Evolutionary conservation across 2,329 filamentous ascomycete species (phyloP), one percentile per base, ranked within the genome.

Genomic region (Colletotrichum tabaci): DNA sequence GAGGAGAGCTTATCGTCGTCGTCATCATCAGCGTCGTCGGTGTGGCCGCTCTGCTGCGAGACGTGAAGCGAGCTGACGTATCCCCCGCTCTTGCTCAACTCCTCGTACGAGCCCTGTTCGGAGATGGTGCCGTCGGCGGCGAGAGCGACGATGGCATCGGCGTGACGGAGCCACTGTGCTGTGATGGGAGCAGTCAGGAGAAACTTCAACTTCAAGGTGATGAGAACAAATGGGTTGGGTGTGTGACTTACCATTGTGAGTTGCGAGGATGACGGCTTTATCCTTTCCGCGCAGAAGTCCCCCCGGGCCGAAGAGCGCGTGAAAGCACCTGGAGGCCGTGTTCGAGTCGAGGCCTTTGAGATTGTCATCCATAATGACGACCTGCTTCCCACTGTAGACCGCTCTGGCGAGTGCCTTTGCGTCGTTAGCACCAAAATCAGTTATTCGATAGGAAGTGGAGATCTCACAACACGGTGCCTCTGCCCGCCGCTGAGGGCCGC

Each of bases 221-320:
- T 30, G 6, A 30, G 26, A 30, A 30, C 26, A 30, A 30, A 30
- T 30, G 26, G 26, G 26, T 5, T 30, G 26, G 12, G 8, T 16
- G 10, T 35, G 26, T 30, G 26, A n/a, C 18, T 12, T 50, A 62
- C 67, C 63, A 9, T 71, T 71, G 5, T 85, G 83, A 0, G 85
- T 85, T 1, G 81, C 81, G 7, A 88, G 74, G 0, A 89, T 69
- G 0, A 85, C 81, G 0, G 84, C 85, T 4, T 78, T 77, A 0
- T 78, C 76, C 12, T 78, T 74, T 9, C 74, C 76, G 7, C 81
- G 80, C 0, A 87, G 74, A 0, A 72, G 26, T 1, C 69, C 69
- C 0, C 30, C 40, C 2, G 44, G 8, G 2, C 53, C 65, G 23
- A 72, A 49, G 0, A 72, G 58, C 16, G 58, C 42, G 40, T 47